Evolutionary conservation across 345 rosid species (phyloP), one percentile per base, ranked within the genome.

Genomic region (Arabidopsis thaliana): DNA sequence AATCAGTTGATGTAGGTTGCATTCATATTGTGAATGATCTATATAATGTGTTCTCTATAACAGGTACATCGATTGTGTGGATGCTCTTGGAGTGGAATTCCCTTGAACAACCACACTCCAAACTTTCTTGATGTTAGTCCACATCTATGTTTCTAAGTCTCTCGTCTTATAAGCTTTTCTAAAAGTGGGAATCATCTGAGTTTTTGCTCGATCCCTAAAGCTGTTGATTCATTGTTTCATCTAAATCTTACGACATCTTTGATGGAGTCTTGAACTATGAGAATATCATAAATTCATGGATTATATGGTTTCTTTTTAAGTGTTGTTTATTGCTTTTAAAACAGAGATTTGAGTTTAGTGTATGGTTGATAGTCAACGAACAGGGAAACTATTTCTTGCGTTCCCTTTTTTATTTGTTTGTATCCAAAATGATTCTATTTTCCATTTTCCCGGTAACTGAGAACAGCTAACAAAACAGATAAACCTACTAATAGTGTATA

Each of bases 41-140:
- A 20, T 8, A 48, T 4, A 38, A 50, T 44, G 32, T 5, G 2
- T 14, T 40, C 46, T 55, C 32, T 58, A 12, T 42, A 48, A 63
- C 86, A 91, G 96, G 96, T 28, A 89, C 91, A 25, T 89, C 96
- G 61, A 94, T 89, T 65, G 64, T 91, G 59, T 91, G 96, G 97
- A 94, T 94, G 98, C 85, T 89, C 67, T 30, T 85, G 72, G 91
- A 86, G 75, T 89, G 97, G 97, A 91, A 87, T 76, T 74, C 88
- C 6, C 90, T 83, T 71, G 80, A 80, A 36, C 69, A 53, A 30
- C 53, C 68, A 0, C 82, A 73, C 65, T 40, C 72, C 67, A 81
- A 83, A 71, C 58, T 56, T 81, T 36, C 73, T 36, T 83, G 81
- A 79, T 75, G 48, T 32, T 59, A 7, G 4, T 22, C 20, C 2